Percentiles rank a stretch among this genome's conserved stretches.
Conservation (phyloP, 345 rosid genomes). For the Linum usitatissimum region DNA sequence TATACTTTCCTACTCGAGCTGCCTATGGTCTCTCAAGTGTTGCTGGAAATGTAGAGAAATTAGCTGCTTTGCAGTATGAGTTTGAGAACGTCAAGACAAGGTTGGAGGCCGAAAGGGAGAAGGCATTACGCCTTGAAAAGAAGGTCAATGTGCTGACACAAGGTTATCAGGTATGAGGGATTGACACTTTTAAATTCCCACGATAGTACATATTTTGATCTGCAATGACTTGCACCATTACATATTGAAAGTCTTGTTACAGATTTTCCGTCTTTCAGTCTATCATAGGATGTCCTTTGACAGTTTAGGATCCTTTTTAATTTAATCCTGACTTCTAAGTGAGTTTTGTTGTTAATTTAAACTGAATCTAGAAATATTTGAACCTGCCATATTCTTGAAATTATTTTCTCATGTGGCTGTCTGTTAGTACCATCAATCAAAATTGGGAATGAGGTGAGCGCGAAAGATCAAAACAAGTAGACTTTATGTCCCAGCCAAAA, state of each 20-base stretch:
- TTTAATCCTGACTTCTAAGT: not conserved
- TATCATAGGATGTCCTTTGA: not conserved
- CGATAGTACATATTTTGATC: not conserved
- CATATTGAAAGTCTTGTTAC: not conserved
- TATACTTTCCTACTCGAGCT: conserved; percentile 87
- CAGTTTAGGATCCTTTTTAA: not conserved
- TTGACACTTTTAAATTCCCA: not conserved
- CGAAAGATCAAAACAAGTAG: too few relatives aligned
- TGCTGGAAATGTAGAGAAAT: conserved; percentile 81
- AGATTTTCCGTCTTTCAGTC: not conserved
- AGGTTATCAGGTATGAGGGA: conserved; percentile 77
- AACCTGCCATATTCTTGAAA: too few relatives aligned
- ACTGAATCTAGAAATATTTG: not conserved
- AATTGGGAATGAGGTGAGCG: too few relatives aligned
- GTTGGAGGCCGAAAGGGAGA: conserved; percentile 75
- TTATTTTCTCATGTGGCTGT: too few relatives aligned
- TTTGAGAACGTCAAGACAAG: conserved; percentile 59
- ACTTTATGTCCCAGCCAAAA: too few relatives aligned
- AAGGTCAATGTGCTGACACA: conserved; percentile 72
- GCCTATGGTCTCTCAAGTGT: conserved; percentile 91
- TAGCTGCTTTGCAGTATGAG: conserved; percentile 72
- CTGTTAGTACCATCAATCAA: too few relatives aligned
- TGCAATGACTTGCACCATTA: not conserved
- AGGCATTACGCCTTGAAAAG: conserved; percentile 70
- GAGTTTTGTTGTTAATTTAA: not conserved